Conservation (phyloP, 129 eudicot genomes). For the Gnaphalium uliginosum region DNA sequence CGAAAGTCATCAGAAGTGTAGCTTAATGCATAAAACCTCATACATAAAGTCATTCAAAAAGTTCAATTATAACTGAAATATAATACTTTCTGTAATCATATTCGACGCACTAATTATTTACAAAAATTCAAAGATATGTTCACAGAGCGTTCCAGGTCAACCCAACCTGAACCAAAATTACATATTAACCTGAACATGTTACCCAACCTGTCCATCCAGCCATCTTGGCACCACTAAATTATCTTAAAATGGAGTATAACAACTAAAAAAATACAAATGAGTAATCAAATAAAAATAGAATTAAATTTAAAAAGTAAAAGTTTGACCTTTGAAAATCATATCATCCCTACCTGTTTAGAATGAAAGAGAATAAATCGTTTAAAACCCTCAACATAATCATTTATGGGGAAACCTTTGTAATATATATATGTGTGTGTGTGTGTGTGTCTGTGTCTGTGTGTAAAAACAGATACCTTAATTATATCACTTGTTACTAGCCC, state of each 20-base stretch:
- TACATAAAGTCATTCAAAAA: background rate
- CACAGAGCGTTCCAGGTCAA: background rate
- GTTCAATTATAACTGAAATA: too few relatives aligned
- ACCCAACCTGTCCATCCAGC: background rate
- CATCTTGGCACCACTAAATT: background rate
- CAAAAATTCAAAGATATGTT: too few relatives aligned
- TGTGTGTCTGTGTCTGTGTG: too few relatives aligned
- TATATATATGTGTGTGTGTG: too few relatives aligned
- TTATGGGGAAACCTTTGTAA: background rate
- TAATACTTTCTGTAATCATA: too few relatives aligned
- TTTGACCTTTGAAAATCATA: background rate
- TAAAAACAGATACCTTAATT: conserved; percentile 67
- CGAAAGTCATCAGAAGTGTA: background rate
- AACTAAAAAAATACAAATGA: background rate
- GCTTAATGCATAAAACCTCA: background rate
- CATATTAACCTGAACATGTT: background rate
- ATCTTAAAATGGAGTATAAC: background rate
- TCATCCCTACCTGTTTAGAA: background rate
- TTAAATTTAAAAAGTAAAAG: background rate
- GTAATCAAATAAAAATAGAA: background rate
- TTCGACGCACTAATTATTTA: too few relatives aligned
- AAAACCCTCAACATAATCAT: background rate
- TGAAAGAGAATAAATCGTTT: too few relatives aligned
- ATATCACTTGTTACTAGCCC: conserved; percentile 91
- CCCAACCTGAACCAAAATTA: background rate